Conservation (phyloP, 2,329 filamentous ascomycete genomes). For the Orbilia blumenaviensis region DNA sequence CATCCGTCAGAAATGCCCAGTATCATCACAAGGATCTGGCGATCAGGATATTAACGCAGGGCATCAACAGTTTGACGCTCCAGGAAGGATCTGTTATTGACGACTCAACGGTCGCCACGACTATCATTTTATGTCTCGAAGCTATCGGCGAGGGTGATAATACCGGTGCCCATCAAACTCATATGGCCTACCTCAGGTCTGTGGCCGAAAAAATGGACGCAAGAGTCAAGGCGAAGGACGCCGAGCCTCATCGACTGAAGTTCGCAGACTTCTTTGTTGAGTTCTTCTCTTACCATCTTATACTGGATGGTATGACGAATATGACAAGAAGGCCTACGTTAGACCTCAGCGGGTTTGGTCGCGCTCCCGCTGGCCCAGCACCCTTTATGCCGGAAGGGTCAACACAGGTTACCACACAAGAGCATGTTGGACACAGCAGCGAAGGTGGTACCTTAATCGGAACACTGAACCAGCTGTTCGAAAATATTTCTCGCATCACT, state of each 20-base stretch:
- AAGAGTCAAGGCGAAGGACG: slow-evolving; percentile 30
- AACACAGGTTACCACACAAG: slow-evolving; percentile 11
- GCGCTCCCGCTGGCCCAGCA: slow-evolving; percentile 2
- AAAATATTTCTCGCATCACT: slow-evolving; percentile 80
- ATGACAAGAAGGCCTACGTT: slow-evolving; percentile 25
- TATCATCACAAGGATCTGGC: slow-evolving; percentile 65
- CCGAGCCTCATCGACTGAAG: slow-evolving; percentile 32
- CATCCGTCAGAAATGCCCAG: slow-evolving; percentile 67
- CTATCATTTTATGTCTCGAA: slow-evolving; percentile 69
- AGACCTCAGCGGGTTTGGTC: slow-evolving; percentile 25
- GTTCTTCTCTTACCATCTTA: slow-evolving; percentile 47
- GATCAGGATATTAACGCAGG: slow-evolving; percentile 53
- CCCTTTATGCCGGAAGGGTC: slow-evolving; percentile 42
- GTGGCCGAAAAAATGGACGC: slow-evolving; percentile 43
- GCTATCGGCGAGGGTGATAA: slow-evolving; percentile 70
- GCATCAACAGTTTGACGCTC: slow-evolving; percentile 29
- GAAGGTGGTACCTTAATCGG: slow-evolving; percentile 73
- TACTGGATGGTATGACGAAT: slow-evolving; percentile 46
- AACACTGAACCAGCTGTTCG: slow-evolving; percentile 82
- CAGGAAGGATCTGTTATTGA: slow-evolving; percentile 62
- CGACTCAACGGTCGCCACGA: slow-evolving; percentile 71
- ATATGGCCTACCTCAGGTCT: slow-evolving; percentile 40
- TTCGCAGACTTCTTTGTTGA: slow-evolving; percentile 50
- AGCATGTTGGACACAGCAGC: slow-evolving; percentile 57
- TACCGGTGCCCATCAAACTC: slow-evolving; percentile 35